phyloP scores from a whole-genome alignment of 78 protist genomes.

The Chrysochromulina parva region DNA sequence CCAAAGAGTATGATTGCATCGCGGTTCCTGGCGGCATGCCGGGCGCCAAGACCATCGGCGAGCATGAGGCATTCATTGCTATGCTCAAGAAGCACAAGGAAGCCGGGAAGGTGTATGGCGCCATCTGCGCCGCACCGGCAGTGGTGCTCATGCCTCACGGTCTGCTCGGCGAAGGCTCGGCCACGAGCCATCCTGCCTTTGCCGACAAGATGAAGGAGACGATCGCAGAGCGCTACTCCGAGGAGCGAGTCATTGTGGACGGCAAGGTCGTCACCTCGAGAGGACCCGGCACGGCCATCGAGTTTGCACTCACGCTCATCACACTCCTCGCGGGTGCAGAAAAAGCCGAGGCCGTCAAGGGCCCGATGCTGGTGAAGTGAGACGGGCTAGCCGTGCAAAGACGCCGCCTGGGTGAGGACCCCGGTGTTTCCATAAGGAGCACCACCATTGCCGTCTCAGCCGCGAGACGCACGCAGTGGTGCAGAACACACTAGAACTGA shows the following conservation, averaged over 20 bases:
- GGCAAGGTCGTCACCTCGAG: not conserved
- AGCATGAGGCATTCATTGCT: not conserved
- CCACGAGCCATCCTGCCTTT: slow-evolving; percentile 19
- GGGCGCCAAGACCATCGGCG: not conserved
- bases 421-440: no score
- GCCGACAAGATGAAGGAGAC: not conserved
- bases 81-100: not conserved
- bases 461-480: no score
- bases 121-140: slow-evolving; percentile 36
- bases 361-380: not conserved
- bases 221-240: not conserved
- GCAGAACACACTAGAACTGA: no score
- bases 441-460: no score
- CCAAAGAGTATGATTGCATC: not conserved
- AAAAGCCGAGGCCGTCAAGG: not conserved
- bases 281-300: not conserved
- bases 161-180: not conserved
- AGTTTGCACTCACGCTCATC: not conserved
- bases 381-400: not conserved
- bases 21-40: slow-evolving; percentile 3
- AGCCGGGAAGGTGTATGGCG: not conserved
- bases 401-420: no score
- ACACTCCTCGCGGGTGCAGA: not conserved
- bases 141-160: not conserved
- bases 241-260: not conserved